Evolutionary conservation across 768 basidiomycete species (phyloP).

Genomic region (Pisolithus orientalis): DNA sequence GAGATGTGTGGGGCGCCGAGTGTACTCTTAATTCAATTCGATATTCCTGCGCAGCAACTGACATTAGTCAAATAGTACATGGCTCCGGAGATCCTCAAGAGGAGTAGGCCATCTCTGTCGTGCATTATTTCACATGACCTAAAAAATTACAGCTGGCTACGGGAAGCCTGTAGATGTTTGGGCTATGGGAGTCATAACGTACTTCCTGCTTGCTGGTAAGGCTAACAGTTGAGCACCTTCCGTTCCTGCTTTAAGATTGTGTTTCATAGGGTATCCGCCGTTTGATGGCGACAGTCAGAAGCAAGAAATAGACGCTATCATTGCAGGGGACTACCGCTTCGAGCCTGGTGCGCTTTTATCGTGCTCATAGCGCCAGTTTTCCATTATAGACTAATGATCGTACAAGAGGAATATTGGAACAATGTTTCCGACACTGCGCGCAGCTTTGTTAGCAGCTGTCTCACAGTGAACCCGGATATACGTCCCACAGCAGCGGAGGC

Average conservation of each 20-base stretch:
- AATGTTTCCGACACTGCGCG: conserved; percentile 78
- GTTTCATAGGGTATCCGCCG: conserved; percentile 76
- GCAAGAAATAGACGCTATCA: conserved; percentile 94
- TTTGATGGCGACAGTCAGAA: conserved; percentile 88
- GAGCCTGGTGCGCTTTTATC: conserved; percentile 47
- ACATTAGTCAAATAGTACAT: conserved; percentile 54
- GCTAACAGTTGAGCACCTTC: not conserved
- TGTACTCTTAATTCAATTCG: conserved; percentile 32
- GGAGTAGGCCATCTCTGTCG: conserved; percentile 45
- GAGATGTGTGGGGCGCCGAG: conserved; percentile 96
- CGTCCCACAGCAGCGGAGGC: conserved; percentile 77
- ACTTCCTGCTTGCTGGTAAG: conserved; percentile 79
- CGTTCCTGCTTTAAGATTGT: not conserved
- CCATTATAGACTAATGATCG: not conserved
- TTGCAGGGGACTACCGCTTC: conserved; percentile 89
- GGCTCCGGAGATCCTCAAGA: conserved; percentile 95
- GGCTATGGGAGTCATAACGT: conserved; percentile 98
- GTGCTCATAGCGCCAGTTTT: not conserved
- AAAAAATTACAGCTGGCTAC: conserved; percentile 60
- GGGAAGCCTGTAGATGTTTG: conserved; percentile 94
- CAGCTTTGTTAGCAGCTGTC: conserved; percentile 73
- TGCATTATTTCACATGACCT: not conserved
- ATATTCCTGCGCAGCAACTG: not conserved
- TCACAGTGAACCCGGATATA: conserved; percentile 74
- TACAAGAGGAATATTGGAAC: conserved; percentile 71